Evolutionary conservation across 495 filamentous ascomycete genomes (phyloP).

Genomic region (Halenospora varia): DNA sequence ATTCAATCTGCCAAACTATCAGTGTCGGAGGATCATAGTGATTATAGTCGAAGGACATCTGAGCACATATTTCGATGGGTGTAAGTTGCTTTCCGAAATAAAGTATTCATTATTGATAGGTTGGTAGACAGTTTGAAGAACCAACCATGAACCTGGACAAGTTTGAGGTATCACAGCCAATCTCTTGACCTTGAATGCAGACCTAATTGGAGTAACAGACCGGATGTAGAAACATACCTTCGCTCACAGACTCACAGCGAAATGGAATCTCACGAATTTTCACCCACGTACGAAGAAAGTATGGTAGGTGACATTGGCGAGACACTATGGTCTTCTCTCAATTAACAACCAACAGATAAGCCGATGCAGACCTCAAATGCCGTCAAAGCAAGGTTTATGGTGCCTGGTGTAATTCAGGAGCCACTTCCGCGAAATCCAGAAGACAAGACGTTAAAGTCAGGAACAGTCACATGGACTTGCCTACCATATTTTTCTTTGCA

Average conservation of each 20-base stretch:
- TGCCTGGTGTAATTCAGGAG: conserved; percentile 27
- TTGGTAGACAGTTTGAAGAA: conserved; percentile 26
- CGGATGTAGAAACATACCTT: conserved; percentile 18
- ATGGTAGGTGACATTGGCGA: neutral
- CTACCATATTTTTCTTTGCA: conserved; percentile 37
- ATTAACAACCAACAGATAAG: conserved; percentile 17
- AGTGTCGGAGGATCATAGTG: conserved; percentile 10
- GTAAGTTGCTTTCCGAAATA: conserved; percentile 16
- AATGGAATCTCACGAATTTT: conserved; percentile 24
- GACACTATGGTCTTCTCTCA: neutral
- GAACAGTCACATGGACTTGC: conserved; percentile 31
- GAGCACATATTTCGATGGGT: conserved; percentile 30
- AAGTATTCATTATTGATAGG: neutral
- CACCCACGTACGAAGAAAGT: conserved; percentile 20
- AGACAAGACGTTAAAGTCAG: conserved; percentile 18
- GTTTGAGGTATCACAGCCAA: conserved; percentile 14
- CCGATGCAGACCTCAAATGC: conserved; percentile 24
- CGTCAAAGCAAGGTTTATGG: conserved; percentile 26
- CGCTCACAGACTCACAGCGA: conserved; percentile 23
- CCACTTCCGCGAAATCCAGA: conserved; percentile 19
- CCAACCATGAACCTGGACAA: conserved; percentile 28
- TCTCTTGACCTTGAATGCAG: neutral
- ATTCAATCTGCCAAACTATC: conserved; percentile 23
- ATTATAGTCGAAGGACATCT: conserved; percentile 1
- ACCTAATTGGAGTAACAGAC: conserved; percentile 17